Evolutionary conservation across 495 filamentous ascomycete species (phyloP).

Genomic region (Cercophora samala): DNA sequence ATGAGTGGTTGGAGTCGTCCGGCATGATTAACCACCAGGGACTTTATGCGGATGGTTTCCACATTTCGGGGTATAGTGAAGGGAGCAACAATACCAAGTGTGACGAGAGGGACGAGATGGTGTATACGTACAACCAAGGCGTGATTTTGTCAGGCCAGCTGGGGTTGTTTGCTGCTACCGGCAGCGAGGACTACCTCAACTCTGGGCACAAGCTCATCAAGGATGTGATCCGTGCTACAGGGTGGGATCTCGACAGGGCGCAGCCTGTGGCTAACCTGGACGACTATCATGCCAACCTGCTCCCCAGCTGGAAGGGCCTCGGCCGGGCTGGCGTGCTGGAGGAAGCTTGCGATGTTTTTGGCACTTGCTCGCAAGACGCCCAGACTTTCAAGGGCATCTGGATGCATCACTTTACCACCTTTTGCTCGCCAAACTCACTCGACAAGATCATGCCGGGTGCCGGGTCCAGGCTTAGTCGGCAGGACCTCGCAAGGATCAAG

Average conservation of each 20-base stretch:
- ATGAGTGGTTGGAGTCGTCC: constrained; percentile 71
- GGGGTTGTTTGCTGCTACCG: constrained; percentile 74
- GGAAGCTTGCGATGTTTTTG: constrained; percentile 75
- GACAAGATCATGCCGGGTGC: constrained; percentile 7
- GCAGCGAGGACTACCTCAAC: constrained; percentile 59
- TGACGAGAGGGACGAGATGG: constrained; percentile 78
- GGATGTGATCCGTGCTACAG: constrained; percentile 71
- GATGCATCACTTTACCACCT: constrained; percentile 80
- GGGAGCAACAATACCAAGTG: constrained; percentile 55
- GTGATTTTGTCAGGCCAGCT: constrained; percentile 83
- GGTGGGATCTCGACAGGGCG: constrained; percentile 53
- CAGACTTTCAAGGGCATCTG: constrained; percentile 97
- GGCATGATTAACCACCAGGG: constrained; percentile 82
- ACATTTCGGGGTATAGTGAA: constrained; percentile 65
- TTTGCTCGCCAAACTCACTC: constrained; percentile 63
- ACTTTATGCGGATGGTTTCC: constrained; percentile 85
- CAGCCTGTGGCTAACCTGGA: constrained; percentile 33
- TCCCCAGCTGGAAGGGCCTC: constrained; percentile 65
- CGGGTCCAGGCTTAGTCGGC: neutral
- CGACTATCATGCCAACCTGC: constrained; percentile 3
- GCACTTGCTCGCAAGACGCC: constrained; percentile 73
- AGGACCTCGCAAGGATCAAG: constrained; percentile 13
- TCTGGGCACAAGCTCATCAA: constrained; percentile 76
- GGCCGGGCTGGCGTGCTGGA: constrained; percentile 79
- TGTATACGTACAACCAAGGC: constrained; percentile 96